These are phyloP conservation scores for Prunus padus DNA, from an alignment of 306 rosid species.

Conservation along the genomic window DNA sequence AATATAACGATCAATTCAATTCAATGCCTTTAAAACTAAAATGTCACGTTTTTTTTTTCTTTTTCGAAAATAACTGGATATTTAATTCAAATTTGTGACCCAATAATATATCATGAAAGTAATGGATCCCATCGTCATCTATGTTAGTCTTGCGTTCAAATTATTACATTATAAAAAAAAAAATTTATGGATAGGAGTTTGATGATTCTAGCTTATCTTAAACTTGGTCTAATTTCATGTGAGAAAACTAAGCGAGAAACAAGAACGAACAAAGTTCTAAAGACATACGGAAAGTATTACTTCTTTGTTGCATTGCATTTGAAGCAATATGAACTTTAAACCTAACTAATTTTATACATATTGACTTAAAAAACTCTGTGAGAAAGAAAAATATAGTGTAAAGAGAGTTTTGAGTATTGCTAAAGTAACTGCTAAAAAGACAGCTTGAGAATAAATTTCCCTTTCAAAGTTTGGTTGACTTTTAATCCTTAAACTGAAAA, in stretches of 20 bases:
- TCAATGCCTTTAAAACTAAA: neutral
- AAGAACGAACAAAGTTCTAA: too few species aligned
- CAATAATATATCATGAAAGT: neutral
- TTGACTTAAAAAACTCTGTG: too few species aligned
- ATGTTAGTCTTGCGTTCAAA: neutral
- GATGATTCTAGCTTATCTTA: neutral
- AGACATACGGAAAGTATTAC: too few species aligned
- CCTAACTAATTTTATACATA: too few species aligned
- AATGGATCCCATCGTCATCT: neutral
- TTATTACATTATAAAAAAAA: neutral
- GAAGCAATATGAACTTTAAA: too few species aligned
- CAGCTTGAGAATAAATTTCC: neutral
- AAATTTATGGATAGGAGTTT: neutral
- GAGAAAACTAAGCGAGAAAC: neutral
- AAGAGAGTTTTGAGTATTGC: too few species aligned
- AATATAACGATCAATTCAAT: neutral
- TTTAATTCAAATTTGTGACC: neutral
- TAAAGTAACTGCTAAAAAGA: too few species aligned
- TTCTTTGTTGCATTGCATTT: too few species aligned
- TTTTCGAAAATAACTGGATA: neutral
- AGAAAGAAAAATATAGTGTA: too few species aligned
- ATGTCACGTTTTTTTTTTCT: neutral
- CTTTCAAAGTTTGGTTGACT: neutral
- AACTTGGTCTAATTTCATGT: neutral
- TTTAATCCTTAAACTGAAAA: neutral